phyloP scores from a whole-genome alignment of 768 basidiomycete genomes.

The Cyathus striatus region DNA sequence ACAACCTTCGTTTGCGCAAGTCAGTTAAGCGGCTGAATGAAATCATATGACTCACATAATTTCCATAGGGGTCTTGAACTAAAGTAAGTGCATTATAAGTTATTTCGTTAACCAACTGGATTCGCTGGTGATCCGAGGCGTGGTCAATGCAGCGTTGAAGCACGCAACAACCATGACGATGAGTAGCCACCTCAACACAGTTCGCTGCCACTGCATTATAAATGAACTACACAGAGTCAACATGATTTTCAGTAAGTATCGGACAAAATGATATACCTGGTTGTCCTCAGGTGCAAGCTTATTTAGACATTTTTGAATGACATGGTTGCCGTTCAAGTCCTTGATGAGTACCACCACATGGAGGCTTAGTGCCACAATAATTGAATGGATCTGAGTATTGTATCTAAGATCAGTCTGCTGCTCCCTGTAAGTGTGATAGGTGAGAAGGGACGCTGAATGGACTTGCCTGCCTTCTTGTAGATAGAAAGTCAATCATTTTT shows the following conservation, averaged over 20 bases:
- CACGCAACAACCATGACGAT: conserved; percentile 97
- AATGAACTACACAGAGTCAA: conserved; percentile 63
- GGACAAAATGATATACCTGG: conserved; percentile 53
- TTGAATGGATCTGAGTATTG: conserved; percentile 90
- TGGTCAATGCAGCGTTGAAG: conserved; percentile 98
- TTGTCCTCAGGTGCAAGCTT: conserved; percentile 98
- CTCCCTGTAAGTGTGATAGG: conserved; percentile 48
- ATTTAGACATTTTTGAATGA: conserved; percentile 99
- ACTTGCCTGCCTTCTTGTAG: conserved; percentile 88
- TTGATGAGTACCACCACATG: conserved; percentile 99
- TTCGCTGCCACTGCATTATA: conserved; percentile 99
- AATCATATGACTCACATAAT: conserved; percentile 56
- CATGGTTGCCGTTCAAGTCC: conserved; percentile 95
- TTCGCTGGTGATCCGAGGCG: conserved; percentile 90
- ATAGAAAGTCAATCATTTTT: conserved; percentile 99
- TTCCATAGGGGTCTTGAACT: conserved; percentile 95
- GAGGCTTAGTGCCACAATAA: conserved; percentile 93
- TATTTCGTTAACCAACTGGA: conserved; percentile 98
- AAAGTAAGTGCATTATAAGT: conserved; percentile 96
- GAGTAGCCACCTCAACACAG: conserved; percentile 97
- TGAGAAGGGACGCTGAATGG: conserved; percentile 19
- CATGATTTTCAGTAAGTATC: neutral
- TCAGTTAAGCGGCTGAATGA: conserved; percentile 1
- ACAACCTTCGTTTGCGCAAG: conserved; percentile 63
- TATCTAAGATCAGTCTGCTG: conserved; percentile 76